phyloP scores from a whole-genome alignment of 2,329 filamentous ascomycete species.

The Byssothecium circinans region DNA sequence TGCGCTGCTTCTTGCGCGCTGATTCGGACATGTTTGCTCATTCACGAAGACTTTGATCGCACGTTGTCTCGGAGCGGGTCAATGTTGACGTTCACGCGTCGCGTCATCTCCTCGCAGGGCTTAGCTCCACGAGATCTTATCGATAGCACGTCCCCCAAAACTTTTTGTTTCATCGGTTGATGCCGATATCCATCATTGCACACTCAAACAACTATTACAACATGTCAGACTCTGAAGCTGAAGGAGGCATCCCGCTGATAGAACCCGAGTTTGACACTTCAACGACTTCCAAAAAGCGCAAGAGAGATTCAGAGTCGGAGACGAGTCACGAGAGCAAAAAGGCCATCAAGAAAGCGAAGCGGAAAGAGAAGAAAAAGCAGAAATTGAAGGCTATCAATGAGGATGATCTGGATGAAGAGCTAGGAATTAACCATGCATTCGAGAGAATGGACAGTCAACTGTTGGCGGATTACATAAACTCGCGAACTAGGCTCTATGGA shows the following conservation, averaged over 20 bases:
- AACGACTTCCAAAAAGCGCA: conserved; percentile 45
- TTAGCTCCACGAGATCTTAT: conserved; percentile 21
- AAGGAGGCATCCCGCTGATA: conserved; percentile 49
- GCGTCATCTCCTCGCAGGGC: conserved; percentile 2
- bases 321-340: conserved; percentile 39
- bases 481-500: conserved; percentile 76
- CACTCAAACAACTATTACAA: conserved; percentile 25
- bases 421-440: conserved; percentile 75
- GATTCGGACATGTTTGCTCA: conserved; percentile 39
- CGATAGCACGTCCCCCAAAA: conserved; percentile 29
- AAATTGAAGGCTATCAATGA: conserved; percentile 64
- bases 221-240: conserved; percentile 51
- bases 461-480: conserved; percentile 81
- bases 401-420: conserved; percentile 51
- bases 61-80: conserved; percentile 6
- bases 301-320: conserved; percentile 40
- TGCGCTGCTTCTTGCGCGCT: conserved; percentile 39
- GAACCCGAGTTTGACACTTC: conserved; percentile 44
- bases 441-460: conserved; percentile 80
- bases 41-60: neutral
- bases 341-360: conserved; percentile 40
- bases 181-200: conserved; percentile 11
- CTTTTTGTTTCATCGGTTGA: conserved; percentile 11
- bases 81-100: conserved; percentile 19
- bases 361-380: conserved; percentile 60